Evolutionary conservation across 2,329 filamentous ascomycete genomes (phyloP).

Genomic region (Bipolaris zeicola): DNA sequence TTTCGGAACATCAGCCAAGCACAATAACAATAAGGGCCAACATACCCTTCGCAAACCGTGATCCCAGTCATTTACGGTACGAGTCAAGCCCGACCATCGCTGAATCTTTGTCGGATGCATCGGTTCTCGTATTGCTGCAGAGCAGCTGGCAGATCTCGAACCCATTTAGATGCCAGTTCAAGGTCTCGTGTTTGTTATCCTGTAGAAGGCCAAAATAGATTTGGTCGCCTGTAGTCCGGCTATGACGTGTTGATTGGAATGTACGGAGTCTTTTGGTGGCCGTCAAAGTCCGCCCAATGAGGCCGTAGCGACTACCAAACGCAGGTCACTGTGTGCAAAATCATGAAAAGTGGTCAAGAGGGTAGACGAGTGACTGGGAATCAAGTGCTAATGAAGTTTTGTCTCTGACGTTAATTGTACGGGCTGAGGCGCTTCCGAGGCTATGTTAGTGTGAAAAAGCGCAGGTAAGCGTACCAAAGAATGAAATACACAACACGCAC

Average conservation of each 20-base stretch:
- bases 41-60: slow-evolving; percentile 51
- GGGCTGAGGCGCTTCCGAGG: slow-evolving; percentile 17
- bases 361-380: slow-evolving; percentile 27
- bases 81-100: slow-evolving; percentile 43
- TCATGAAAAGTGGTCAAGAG: slow-evolving; percentile 2
- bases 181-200: not conserved
- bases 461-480: slow-evolving; percentile 20
- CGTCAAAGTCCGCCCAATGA: slow-evolving; percentile 5
- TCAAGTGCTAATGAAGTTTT: slow-evolving; percentile 22
- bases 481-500: slow-evolving; percentile 19
- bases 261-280: slow-evolving; percentile 1
- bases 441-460: slow-evolving; percentile 31
- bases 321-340: not conserved
- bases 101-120: slow-evolving; percentile 36
- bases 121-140: slow-evolving; percentile 21
- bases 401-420: slow-evolving; percentile 19
- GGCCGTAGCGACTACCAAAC: slow-evolving; percentile 6
- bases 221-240: slow-evolving; percentile 7
- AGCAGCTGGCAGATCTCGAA: slow-evolving; percentile 28
- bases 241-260: slow-evolving; percentile 12
- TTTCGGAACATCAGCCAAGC: slow-evolving; percentile 42
- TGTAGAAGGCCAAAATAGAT: slow-evolving; percentile 2
- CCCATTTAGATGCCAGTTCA: not conserved
- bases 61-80: slow-evolving; percentile 51
- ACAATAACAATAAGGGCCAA: not conserved